A percentile compares a stretch with the other conserved stretches of the same genome.
Evolutionary conservation across 345 rosid genomes (phyloP).

Genomic region (Syzygium aromaticum): DNA sequence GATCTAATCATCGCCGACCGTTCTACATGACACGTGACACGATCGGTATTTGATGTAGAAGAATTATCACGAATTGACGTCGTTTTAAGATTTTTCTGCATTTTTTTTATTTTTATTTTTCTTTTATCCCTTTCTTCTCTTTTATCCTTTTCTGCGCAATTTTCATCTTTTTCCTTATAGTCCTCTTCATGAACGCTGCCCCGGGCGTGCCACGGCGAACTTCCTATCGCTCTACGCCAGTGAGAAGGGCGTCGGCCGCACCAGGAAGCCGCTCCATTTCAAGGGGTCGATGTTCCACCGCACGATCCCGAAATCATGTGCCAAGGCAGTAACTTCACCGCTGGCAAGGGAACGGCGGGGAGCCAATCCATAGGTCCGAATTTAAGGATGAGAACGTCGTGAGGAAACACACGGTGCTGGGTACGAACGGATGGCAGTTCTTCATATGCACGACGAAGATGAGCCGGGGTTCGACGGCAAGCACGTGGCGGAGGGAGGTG

Average conservation of each 20-base stretch:
- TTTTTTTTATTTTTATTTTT: too few relatives aligned
- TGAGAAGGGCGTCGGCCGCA: conserved; percentile 57
- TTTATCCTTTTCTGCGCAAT: background rate
- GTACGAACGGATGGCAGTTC: conserved; percentile 50
- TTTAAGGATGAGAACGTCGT: conserved; percentile 68
- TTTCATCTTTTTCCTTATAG: background rate
- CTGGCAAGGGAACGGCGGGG: conserved; percentile 78
- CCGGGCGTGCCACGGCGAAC: conserved; percentile 63
- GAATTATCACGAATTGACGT: too few relatives aligned
- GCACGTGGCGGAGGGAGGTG: too few relatives aligned
- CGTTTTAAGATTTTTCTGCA: too few relatives aligned
- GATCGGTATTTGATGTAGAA: too few relatives aligned
- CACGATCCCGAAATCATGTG: conserved; percentile 74
- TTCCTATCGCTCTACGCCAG: conserved; percentile 84
- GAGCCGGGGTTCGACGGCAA: conserved; percentile 46
- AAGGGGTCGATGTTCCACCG: conserved; percentile 70
- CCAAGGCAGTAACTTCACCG: conserved; percentile 82
- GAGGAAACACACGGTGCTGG: conserved; percentile 72
- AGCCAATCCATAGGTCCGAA: conserved; percentile 63
- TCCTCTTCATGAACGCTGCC: conserved; percentile 30
- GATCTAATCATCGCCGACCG: too few relatives aligned
- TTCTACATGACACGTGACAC: too few relatives aligned
- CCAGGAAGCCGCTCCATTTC: conserved; percentile 72
- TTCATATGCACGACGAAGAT: conserved; percentile 61
- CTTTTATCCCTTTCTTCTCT: too few relatives aligned